A percentile compares a stretch with the other conserved stretches of the same genome.
Evolutionary conservation across 2,329 filamentous ascomycete genomes (phyloP).

Genomic region (Stemphylium beticola): DNA sequence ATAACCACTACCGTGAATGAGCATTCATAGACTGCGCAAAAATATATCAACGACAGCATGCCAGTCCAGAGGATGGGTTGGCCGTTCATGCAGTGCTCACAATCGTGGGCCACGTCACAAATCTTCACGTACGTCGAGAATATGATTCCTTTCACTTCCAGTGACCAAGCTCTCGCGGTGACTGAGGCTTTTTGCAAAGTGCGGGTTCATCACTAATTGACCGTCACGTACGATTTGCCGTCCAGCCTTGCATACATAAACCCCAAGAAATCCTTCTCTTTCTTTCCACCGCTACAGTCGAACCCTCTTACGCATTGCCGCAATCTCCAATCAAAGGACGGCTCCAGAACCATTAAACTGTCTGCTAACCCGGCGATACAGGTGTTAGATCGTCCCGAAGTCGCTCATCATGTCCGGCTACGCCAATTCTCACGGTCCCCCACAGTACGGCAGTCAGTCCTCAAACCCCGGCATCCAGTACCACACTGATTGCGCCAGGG

Average conservation of each 20-base stretch:
- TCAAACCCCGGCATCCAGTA: neutral
- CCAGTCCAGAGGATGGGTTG: too few relatives aligned
- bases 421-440: neutral
- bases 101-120: too few relatives aligned
- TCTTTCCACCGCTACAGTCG: neutral
- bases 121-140: too few relatives aligned
- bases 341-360: neutral
- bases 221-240: too few relatives aligned
- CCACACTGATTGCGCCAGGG: neutral
- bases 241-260: neutral
- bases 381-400: too few relatives aligned
- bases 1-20: too few relatives aligned
- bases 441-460: neutral
- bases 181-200: neutral
- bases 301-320: neutral
- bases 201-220: neutral
- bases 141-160: too few relatives aligned
- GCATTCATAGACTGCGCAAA: too few relatives aligned
- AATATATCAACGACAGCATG: too few relatives aligned
- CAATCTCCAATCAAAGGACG: neutral
- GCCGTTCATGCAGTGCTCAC: too few relatives aligned
- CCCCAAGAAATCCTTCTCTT: neutral
- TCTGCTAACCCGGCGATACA: neutral
- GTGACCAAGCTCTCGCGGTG: neutral
- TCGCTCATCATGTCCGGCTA: neutral